Evolutionary conservation across 2,329 filamentous ascomycete genomes (phyloP).

Genomic region (Botrytis cinerea): DNA sequence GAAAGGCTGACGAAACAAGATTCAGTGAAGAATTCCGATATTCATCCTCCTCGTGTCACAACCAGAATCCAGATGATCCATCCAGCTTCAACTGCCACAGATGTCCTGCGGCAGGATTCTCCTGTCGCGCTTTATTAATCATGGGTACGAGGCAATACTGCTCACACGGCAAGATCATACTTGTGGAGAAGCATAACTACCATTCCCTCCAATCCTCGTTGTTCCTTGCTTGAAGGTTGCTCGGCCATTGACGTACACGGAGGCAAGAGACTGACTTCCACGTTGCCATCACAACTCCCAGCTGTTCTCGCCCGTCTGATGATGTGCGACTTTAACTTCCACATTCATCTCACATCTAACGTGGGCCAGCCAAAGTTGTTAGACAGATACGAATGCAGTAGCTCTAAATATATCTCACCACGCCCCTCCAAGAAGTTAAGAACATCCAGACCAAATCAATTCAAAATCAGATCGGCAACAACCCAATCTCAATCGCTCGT

Average conservation of each 20-base stretch:
- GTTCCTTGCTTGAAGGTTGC: neutral
- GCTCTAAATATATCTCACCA: neutral
- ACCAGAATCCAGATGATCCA: neutral
- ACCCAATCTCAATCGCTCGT: conserved; percentile 10
- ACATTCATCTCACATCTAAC: neutral
- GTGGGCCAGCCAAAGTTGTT: neutral
- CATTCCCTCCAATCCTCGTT: neutral
- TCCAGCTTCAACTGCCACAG: neutral
- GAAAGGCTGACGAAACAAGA: neutral
- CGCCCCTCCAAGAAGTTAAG: neutral
- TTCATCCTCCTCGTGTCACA: neutral
- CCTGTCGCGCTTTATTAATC: neutral
- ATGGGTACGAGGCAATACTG: neutral
- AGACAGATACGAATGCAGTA: conserved; percentile 2
- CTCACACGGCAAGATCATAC: neutral
- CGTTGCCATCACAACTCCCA: conserved; percentile 15
- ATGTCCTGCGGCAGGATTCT: conserved; percentile 3
- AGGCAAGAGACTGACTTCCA: conserved; percentile 7
- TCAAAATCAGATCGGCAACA: conserved; percentile 8
- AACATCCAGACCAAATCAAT: conserved; percentile 2
- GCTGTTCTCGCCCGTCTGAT: neutral
- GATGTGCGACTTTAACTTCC: conserved; percentile 10
- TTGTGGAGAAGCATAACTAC: neutral
- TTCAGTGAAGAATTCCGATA: neutral
- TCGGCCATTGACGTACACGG: neutral